Percentiles rank a stretch among this genome's conserved stretches.
These are phyloP conservation scores for Phytophthora capsici DNA, from an alignment of 352 stramenopile genomes.

Conservation along the genomic window DNA sequence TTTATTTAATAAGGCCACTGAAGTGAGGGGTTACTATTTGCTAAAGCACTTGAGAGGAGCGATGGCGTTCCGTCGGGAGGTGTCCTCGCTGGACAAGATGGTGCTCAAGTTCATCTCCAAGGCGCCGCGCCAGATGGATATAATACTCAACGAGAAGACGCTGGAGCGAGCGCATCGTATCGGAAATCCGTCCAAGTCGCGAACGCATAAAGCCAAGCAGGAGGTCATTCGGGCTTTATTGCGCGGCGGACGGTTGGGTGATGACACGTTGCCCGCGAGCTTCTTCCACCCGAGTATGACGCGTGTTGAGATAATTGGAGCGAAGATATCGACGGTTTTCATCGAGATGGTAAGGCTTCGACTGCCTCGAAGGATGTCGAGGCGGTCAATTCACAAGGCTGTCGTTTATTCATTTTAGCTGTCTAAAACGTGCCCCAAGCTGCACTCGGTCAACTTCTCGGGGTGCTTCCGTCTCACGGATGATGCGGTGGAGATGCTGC, in stretches of 20 bases:
- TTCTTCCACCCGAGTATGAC: constrained; percentile 91
- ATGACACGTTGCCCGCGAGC: constrained; percentile 80
- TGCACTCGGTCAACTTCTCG: constrained; percentile 88
- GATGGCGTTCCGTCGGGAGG: constrained; percentile 90
- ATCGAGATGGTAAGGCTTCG: constrained; percentile 58
- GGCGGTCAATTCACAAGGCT: neutral
- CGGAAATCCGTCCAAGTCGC: constrained; percentile 72
- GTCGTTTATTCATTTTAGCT: constrained; percentile 42
- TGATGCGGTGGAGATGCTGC: constrained; percentile 78
- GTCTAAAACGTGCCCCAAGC: constrained; percentile 79
- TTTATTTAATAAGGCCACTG: too few species aligned
- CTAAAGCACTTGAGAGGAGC: neutral
- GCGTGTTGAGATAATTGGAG: constrained; percentile 83
- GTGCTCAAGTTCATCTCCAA: constrained; percentile 92
- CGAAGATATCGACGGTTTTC: constrained; percentile 85
- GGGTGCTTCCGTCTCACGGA: constrained; percentile 90
- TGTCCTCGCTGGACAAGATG: constrained; percentile 81
- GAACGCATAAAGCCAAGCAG: constrained; percentile 88
- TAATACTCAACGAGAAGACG: constrained; percentile 78
- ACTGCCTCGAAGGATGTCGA: neutral
- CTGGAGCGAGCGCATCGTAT: constrained; percentile 78
- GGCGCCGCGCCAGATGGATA: constrained; percentile 59
- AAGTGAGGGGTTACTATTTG: too few species aligned
- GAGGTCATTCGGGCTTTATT: constrained; percentile 85
- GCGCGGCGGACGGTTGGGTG: constrained; percentile 70